These are phyloP conservation scores for Cladochytrium replicatum DNA, from an alignment of 192 early-diverging fungal species.

Conservation along the genomic window DNA sequence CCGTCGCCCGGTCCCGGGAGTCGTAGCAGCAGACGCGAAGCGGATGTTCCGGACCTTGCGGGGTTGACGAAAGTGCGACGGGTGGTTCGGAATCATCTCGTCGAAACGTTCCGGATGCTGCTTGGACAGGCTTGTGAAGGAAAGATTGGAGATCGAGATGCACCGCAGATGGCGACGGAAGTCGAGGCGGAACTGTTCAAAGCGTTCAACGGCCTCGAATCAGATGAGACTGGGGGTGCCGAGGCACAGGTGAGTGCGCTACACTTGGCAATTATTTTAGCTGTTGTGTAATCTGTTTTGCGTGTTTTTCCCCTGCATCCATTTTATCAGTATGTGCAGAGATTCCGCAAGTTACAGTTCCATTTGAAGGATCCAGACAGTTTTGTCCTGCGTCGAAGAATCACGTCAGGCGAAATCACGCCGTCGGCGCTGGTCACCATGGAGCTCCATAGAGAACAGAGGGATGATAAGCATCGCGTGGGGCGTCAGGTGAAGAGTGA, in stretches of 20 bases:
- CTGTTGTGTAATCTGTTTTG: not conserved
- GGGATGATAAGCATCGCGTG: no score
- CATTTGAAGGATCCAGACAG: constrained; percentile 38
- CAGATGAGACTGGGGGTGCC: constrained; percentile 6
- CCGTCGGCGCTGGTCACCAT: constrained; percentile 18
- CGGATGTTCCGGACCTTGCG: no score
- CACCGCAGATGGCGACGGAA: constrained; percentile 11
- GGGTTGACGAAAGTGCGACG: no score
- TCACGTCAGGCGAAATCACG: constrained; percentile 16
- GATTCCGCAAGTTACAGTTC: constrained; percentile 36
- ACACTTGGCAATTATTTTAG: constrained; percentile 1
- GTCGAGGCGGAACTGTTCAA: constrained; percentile 34
- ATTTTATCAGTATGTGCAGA: constrained; percentile 24
- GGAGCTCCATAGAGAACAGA: no score
- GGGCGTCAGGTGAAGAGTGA: no score
- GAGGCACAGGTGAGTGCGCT: not conserved
- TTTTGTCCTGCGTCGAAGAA: constrained; percentile 10
- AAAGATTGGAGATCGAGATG: not conserved
- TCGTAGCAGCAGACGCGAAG: not conserved
- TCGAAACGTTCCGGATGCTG: not conserved
- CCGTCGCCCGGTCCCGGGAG: not conserved
- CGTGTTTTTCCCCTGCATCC: not conserved
- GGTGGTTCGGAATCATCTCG: no score
- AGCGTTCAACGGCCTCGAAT: constrained; percentile 5
- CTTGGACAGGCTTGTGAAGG: not conserved